Base-by-base conservation (phyloP, 495 filamentous ascomycete genomes). In the Penicillium pulvis region DNA sequence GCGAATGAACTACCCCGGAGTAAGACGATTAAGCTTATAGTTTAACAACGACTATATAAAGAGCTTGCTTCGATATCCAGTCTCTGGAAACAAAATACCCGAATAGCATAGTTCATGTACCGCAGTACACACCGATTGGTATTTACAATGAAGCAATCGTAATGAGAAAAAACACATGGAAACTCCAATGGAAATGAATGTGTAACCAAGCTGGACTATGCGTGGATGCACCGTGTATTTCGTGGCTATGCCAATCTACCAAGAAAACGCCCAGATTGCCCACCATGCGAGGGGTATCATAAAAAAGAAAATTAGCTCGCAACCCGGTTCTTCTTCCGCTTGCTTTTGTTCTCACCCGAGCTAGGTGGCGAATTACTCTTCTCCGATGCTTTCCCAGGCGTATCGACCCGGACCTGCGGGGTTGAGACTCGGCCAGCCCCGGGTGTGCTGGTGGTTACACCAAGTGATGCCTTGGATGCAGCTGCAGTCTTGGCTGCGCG, bases 401-500 rank as follows among this genome's bases (percentile, higher is more conserved):
- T 75, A 20, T 77, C 75, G n/a, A 72, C 67, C 42, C 63, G 71
- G 8, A 74, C 67, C 58, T 75, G 73, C 17, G 75, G 75, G n/a
- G 75, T 77, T 19, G 64, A 67, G 42, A 64, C 66, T 28, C 67
- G 61, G 0, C 56, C 67, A 20, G 59, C 19, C 6, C 47, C 56
- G 39, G 67, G 58, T 10, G 65, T 64, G 20, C 47, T 53, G 19
- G 28, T 33, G 10, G 53, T 24, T 23, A 55, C 20, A 36, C 42
- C 54, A n/a, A 62, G 51, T 24, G 54, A 55, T 16, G 51, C 47
- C 41, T 68, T 63, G 41, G 61, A 24, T 8, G 59, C 54, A 44
- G 56, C 46, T 50, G 60, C 26, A 55, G 58, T 52, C 16, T 63
- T 54, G 19, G 51, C 42, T 17, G 62, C 55, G 11, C 57, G 60